Evolutionary conservation across 2,329 filamentous ascomycete genomes (phyloP).

Genomic region (Cladobotryum mycophilum): DNA sequence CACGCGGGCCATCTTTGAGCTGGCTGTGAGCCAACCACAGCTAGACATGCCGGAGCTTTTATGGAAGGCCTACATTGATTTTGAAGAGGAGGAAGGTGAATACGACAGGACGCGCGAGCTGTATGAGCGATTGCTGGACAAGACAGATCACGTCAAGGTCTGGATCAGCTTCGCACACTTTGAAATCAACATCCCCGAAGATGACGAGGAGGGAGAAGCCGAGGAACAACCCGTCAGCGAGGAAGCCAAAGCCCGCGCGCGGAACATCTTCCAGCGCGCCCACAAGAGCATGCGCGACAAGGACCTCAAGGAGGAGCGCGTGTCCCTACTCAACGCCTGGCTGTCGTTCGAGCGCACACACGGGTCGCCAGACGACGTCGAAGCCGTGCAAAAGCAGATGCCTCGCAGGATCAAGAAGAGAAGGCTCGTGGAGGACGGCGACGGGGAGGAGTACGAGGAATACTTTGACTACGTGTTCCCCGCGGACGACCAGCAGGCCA

Average conservation of each 20-base stretch:
- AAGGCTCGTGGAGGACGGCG: slow-evolving; percentile 56
- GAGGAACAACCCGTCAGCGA: slow-evolving; percentile 68
- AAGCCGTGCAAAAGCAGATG: slow-evolving; percentile 87
- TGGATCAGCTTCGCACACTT: slow-evolving; percentile 99
- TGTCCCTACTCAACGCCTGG: slow-evolving; percentile 86
- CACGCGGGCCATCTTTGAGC: slow-evolving; percentile 83
- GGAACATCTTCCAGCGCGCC: slow-evolving; percentile 77
- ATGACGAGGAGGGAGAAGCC: slow-evolving; percentile 52
- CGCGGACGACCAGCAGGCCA: slow-evolving; percentile 81
- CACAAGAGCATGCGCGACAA: slow-evolving; percentile 82
- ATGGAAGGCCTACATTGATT: slow-evolving; percentile 98
- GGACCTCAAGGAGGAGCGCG: slow-evolving; percentile 90
- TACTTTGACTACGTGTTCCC: slow-evolving; percentile 98
- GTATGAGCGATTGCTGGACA: slow-evolving; percentile 85
- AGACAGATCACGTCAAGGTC: slow-evolving; percentile 98
- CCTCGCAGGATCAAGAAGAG: slow-evolving; percentile 88
- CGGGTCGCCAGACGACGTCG: slow-evolving; percentile 67
- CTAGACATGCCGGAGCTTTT: slow-evolving; percentile 96
- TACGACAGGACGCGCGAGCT: slow-evolving; percentile 74
- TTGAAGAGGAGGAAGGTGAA: slow-evolving; percentile 92
- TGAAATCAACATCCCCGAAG: slow-evolving; percentile 87
- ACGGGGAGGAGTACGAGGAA: slow-evolving; percentile 65
- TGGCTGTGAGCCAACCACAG: slow-evolving; percentile 73
- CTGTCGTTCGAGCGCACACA: slow-evolving; percentile 85
- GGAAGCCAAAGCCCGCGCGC: slow-evolving; percentile 73